These are phyloP conservation scores for Cylindrodendrum hubeiense DNA, from an alignment of 2,329 filamentous ascomycete genomes.

Conservation along the genomic window DNA sequence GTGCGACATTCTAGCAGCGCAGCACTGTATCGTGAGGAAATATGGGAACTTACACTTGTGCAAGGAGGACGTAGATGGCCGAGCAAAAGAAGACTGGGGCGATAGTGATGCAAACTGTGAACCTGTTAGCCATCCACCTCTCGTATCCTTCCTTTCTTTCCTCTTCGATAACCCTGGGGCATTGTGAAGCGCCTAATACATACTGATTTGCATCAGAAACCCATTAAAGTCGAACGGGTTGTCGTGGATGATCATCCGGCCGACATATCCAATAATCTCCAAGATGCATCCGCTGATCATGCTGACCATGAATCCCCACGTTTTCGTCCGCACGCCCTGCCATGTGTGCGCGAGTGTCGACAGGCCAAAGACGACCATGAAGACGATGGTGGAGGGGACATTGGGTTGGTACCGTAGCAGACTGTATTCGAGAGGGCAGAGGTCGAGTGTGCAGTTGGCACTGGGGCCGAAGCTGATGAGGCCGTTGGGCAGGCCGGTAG, in stretches of 20 bases:
- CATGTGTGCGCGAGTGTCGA: constrained; percentile 34
- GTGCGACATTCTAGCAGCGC: too few species aligned
- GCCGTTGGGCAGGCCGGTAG: constrained; percentile 34
- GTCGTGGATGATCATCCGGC: constrained; percentile 65
- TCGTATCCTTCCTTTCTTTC: not conserved
- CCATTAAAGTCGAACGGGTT: constrained; percentile 68
- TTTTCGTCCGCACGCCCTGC: constrained; percentile 35
- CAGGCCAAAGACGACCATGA: constrained; percentile 35
- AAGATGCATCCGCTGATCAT: constrained; percentile 67
- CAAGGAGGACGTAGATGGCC: constrained; percentile 45
- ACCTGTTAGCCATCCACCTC: not conserved
- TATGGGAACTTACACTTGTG: constrained; percentile 41
- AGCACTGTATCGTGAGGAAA: not conserved
- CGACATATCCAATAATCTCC: constrained; percentile 72
- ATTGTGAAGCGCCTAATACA: constrained; percentile 3
- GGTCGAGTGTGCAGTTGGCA: constrained; percentile 42
- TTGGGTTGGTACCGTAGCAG: constrained; percentile 40
- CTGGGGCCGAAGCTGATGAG: constrained; percentile 39
- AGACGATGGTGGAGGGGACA: constrained; percentile 35
- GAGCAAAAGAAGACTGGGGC: constrained; percentile 47
- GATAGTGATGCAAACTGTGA: constrained; percentile 47
- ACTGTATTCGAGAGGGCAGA: constrained; percentile 41
- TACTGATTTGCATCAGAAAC: constrained; percentile 75
- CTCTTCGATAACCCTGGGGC: not conserved
- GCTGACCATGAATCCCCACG: constrained; percentile 56